Base-by-base conservation (phyloP, 164 flowering plant genomes). In the Echeveria elegans region DNA sequence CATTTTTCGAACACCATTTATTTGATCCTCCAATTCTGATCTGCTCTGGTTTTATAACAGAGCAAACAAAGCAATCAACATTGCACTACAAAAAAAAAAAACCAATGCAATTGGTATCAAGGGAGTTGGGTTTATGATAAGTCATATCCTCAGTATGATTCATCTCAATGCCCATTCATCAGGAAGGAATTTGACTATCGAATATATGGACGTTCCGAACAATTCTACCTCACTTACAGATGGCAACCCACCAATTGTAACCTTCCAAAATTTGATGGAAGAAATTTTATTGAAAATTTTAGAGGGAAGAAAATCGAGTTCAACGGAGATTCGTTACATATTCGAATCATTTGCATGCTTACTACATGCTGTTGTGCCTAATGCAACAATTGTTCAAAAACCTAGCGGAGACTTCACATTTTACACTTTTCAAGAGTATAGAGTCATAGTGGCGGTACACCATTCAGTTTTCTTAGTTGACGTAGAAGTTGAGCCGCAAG, bases 381-480 rank as follows among this genome's bases (percentile, higher is more conserved):
- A 40, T 14, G 15, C 45, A 40, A 40, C 45, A 9, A 40, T 40
- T 40, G 45, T 40, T 40, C 15, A 40, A 2, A 40, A 2, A 2
- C 8, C 45, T 8, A 40, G 15, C 14, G 15, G 45, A 12, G 15
- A 40, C 15, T 40, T 40, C 2, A 40, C 45, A 2, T 7, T 8
- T 11, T 40, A 40, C 15, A 40, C 15, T 24, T 26, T 53, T 64
- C 16, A 86, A 87, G 84, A 83, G 5, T 84, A 82, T 70, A 77
- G 38, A 12, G 82, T 81, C 2, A 45, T 78, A 4, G 68, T 86
- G 53, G 60, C 70, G 41, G 21, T 79, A 7, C 76, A 69, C 29
- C 70, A 23, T 10, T 68, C 88, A 0, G 71, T 26, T 0, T 83
- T 74, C 63, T 56, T 86, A 28, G 88, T 86, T 6, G 91, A 86